These are phyloP conservation scores for Aspergillus sp. DNA, from an alignment of 2,329 filamentous ascomycete species.

Conservation along the genomic window DNA sequence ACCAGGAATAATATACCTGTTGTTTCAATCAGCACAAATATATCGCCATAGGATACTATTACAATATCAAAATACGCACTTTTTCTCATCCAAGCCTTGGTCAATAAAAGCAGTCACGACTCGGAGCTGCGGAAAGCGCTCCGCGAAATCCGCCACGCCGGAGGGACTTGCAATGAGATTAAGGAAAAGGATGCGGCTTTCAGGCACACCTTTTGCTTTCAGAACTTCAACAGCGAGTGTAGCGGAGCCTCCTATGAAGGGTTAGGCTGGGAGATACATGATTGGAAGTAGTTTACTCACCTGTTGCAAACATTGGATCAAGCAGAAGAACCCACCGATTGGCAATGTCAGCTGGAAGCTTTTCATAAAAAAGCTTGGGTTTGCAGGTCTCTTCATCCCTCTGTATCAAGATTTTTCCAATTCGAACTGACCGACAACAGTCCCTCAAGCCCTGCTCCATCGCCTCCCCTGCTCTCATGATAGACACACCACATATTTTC, in stretches of 20 bases:
- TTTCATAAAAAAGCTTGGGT: conserved; percentile 96
- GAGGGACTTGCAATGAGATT: conserved; percentile 97
- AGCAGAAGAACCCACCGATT: conserved; percentile 88
- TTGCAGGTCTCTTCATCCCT: conserved; percentile 89
- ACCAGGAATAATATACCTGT: conserved; percentile 89
- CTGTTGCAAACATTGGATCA: conserved; percentile 99
- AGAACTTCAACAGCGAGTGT: conserved; percentile 96
- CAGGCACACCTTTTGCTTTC: conserved; percentile 82
- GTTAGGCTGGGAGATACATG: conserved; percentile 4
- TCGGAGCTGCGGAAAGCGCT: conserved; percentile 80
- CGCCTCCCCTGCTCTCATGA: conserved; percentile 95
- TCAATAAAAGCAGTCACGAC: conserved; percentile 97
- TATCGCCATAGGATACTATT: background rate
- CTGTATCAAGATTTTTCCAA: conserved; percentile 98
- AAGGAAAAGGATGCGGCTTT: conserved; percentile 91
- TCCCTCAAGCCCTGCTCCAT: conserved; percentile 97
- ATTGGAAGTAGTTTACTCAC: conserved; percentile 37
- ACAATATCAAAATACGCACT: conserved; percentile 57
- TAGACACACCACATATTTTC: conserved; percentile 97
- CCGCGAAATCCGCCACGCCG: conserved; percentile 82
- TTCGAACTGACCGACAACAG: conserved; percentile 95
- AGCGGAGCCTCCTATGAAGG: conserved; percentile 73
- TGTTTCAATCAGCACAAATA: conserved; percentile 10
- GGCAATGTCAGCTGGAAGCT: conserved; percentile 89
- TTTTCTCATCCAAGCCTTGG: conserved; percentile 93